Percentiles rank a stretch among this genome's conserved stretches.
Evolutionary conservation across 2,329 filamentous ascomycete genomes (phyloP).

Genomic region (Fusarium avenaceum): DNA sequence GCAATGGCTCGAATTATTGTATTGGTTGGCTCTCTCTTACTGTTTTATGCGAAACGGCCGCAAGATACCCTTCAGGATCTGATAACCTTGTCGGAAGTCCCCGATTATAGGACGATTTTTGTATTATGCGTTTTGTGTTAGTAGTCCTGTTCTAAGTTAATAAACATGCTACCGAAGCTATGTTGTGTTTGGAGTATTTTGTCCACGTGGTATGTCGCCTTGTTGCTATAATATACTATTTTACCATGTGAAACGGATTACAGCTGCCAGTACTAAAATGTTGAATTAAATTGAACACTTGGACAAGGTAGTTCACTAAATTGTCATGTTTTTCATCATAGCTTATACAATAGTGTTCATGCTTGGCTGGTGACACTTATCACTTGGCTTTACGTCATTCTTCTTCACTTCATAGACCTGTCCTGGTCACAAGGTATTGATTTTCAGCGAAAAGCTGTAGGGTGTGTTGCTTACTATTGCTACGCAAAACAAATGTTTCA

Average conservation of each 20-base stretch:
- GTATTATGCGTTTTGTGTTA: slow-evolving; percentile 3
- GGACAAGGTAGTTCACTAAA: no score
- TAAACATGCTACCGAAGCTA: not conserved
- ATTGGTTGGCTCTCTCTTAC: slow-evolving; percentile 6
- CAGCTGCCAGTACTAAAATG: no score
- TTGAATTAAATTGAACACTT: no score
- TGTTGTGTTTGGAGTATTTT: not conserved
- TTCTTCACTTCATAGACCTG: not conserved
- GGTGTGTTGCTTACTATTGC: not conserved
- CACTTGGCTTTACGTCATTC: slow-evolving; percentile 21
- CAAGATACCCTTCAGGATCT: slow-evolving; percentile 44
- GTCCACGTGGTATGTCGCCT: no score
- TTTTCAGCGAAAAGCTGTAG: no score
- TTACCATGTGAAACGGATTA: no score
- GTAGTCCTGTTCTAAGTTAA: not conserved
- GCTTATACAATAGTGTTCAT: no score
- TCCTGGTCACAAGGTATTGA: not conserved
- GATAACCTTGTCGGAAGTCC: slow-evolving; percentile 20
- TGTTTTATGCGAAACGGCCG: slow-evolving; percentile 41
- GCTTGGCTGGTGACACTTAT: no score
- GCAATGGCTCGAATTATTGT: slow-evolving; percentile 3
- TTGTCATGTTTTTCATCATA: no score
- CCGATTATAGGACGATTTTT: slow-evolving; percentile 23
- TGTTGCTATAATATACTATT: not conserved
- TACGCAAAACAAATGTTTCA: not conserved